Base-by-base conservation (phyloP, 2,329 filamentous ascomycete genomes). In the Lecanoromycetidae sp. region DNA sequence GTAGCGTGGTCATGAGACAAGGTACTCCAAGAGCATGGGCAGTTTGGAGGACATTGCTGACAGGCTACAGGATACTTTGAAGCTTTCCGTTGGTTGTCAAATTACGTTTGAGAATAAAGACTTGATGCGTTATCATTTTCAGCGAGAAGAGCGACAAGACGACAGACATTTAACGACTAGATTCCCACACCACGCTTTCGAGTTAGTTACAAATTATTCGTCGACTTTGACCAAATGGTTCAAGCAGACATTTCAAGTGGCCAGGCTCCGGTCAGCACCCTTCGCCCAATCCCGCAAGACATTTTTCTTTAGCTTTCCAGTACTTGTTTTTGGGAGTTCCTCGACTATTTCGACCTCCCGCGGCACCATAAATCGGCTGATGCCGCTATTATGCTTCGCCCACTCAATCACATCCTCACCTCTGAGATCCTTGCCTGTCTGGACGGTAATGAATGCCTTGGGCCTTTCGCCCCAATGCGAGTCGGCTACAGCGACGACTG, bases 1-100 rank as follows among this genome's bases (percentile, higher is more conserved):
- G 88, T 77, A 94, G 86, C 60, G 88, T 96, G 57, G 90, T 96
- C 54, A 94, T 95, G 87, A 79, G 90, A 67, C 90, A 96, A 74
- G 91, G 79, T 82, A 58, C 75, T 68, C 52, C 34, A 42, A 30
- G 17, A 43, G n/a, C 30, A 17, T 44, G 32, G 17, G 6, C 12
- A 41, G 8, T 40, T 7, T 10, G 20, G 23, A 23, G 27, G 17
- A 27, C 12, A 34, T 34, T 10, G 36, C 46, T 57, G 54, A 57
- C 56, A 29, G 32, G 30, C 15, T 44, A 49, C 55, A 82, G 79
- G 84, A 56, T 94, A 94, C 66, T 86, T 86, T 46, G 87, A 94
- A 59, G 87, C 77, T 59, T 90, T 94, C 68, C 79, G 86, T 71
- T 94, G 87, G 87, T 68, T 94, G 68, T 86, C 85, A 48, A 87